Base-by-base conservation (phyloP, 768 basidiomycete species). In the Russula sp. region DNA sequence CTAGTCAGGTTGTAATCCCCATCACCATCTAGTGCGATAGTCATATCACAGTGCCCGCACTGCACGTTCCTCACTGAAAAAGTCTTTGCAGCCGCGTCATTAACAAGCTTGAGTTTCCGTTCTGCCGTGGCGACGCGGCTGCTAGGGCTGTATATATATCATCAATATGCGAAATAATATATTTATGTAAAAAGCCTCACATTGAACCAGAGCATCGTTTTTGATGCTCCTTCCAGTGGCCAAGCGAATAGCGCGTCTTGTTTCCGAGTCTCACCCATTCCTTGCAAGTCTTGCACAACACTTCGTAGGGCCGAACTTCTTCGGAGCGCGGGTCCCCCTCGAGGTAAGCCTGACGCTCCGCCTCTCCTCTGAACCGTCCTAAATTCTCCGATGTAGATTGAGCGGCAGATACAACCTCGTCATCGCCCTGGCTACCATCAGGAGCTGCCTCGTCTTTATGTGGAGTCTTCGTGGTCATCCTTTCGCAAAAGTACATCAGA, bases 51-150 rank as follows among this genome's bases (percentile, higher is more conserved):
- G 9, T 73, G 68, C 16, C 70, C 71, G 71, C 87, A 90, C 20
- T 77, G 74, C 22, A 87, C 79, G 59, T 71, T 72, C 39, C 70
- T 70, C 0, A 75, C 58, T 7, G 78, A 74, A 68, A 81, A 84
- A 0, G 70, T 67, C 70, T 79, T 81, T 46, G 77, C 86, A 66
- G 84, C 83, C 29, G 80, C 67, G 70, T 89, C 87, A 64, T 87
- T 88, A 36, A 87, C 76, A 61, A 89, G 72, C 56, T 74, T 72
- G 39, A 87, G 71, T 72, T 82, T 85, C 60, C 87, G 78, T 65
- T 86, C 83, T 16, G 83, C 80, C 18, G 81, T 78, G 8, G 84
- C 81, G 41, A 87, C 81, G 35, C 83, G 79, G 59, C 79, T 81
- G 65, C 78, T 80, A 7, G 84, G 85, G 54, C 83, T 83, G 55